Base-by-base conservation (phyloP, 164 flowering plant species). In the Litsea cubeba region DNA sequence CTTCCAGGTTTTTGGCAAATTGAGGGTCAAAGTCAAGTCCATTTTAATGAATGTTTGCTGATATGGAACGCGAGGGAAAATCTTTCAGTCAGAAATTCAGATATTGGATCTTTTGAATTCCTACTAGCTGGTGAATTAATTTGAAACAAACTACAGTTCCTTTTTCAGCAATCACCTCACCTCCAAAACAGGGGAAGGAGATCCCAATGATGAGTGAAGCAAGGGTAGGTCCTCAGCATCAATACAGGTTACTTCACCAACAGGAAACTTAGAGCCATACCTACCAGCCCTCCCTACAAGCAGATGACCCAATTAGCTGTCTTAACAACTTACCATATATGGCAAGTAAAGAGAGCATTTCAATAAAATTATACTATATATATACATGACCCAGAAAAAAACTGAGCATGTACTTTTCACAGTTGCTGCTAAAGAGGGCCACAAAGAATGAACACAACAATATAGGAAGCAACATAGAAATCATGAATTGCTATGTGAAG, bases 241-340 rank as follows among this genome's bases (percentile, higher is more conserved):
- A 14, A 95, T 73, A 79, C 99, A 95, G 50, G 99, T 95, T 77
- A 95, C 99, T 86, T 93, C 90, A 65, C 99, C 99, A 71, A 72
- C 77, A 72, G 99, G 94, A 85, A 77, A 95, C 73, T 87, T 88
- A 51, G 99, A 95, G 75, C 93, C 97, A 84, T 84, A 95, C 79
- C 99, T 85, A 15, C 99, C 99, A 79, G 99, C 99, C 85, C 99
- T 88, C 50, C 99, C 99, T 95, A 75, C 78, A 86, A 71, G 69
- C 1, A 76, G 23, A 76, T 72, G 17, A 70, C 15, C 51, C 20
- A 50, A 71, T 64, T 12, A 64, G 67, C 25, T 17, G 14, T 64
- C 4, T 25, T 4, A 11, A 8, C 67, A 64, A 64, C 67, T 28
- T 17, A 7, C 11, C 11, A 40, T 7, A 40, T 7, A 40, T 40